Percentiles rank a stretch among this genome's conserved stretches.
These are phyloP conservation scores for Bremia lactucae DNA, from an alignment of 352 stramenopile genomes.

Conservation along the genomic window DNA sequence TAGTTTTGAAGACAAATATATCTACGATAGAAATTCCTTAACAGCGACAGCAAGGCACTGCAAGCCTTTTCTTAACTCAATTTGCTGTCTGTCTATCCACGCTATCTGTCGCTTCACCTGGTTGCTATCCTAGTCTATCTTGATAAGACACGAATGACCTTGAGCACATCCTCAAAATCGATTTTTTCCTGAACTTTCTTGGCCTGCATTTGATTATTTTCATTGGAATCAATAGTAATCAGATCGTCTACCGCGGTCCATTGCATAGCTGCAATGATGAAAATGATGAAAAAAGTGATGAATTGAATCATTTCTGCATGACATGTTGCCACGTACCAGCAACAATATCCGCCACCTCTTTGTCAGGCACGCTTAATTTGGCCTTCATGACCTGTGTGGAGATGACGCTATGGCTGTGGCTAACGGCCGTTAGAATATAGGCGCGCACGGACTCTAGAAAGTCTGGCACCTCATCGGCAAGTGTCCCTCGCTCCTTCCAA, in stretches of 20 bases:
- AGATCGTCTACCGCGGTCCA: conserved; percentile 52
- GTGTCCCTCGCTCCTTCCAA: conserved; percentile 56
- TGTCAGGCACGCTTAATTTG: conserved; percentile 59
- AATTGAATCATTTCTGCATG: conserved; percentile 2
- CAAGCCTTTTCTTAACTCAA: too few relatives aligned
- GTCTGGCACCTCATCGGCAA: conserved; percentile 48
- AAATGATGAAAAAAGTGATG: conserved; percentile 8
- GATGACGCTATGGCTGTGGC: conserved; percentile 64
- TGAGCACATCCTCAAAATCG: conserved; percentile 75
- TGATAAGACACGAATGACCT: conserved; percentile 81
- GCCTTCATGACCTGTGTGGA: conserved; percentile 46
- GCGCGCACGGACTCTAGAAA: conserved; percentile 65
- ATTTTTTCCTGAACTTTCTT: conserved; percentile 85
- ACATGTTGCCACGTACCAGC: conserved; percentile 25
- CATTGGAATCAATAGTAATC: conserved; percentile 54
- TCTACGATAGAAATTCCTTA: too few relatives aligned
- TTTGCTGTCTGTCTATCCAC: too few relatives aligned
- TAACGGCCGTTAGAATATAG: conserved; percentile 63
- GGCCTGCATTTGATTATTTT: conserved; percentile 80
- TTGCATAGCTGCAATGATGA: conserved; percentile 35
- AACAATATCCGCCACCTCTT: conserved; percentile 44
- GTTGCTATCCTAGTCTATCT: conserved; percentile 51
- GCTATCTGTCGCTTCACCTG: conserved; percentile 7
- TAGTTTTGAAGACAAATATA: too few relatives aligned
- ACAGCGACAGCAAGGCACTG: too few relatives aligned